Percentiles rank a stretch among this genome's conserved stretches.
These are phyloP conservation scores for Microcos paniculata DNA, from an alignment of 345 rosid species.

Conservation along the genomic window DNA sequence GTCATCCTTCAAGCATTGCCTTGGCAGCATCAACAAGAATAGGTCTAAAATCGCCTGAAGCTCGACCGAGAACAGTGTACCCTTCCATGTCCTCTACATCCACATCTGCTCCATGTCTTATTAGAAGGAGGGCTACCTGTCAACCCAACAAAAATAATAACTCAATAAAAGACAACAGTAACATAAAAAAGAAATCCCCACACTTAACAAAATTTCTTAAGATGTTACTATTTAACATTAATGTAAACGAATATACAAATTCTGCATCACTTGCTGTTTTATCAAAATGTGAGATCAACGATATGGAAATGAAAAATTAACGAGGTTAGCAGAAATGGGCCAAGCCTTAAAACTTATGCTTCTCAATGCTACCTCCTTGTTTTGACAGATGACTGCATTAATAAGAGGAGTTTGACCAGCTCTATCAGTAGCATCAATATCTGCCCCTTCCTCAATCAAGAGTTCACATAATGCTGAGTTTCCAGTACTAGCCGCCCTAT, in stretches of 20 bases:
- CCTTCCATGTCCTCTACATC: conserved; percentile 93
- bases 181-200: neutral
- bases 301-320: neutral
- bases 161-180: too few relatives aligned
- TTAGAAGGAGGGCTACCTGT: conserved; percentile 76
- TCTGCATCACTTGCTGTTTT: neutral
- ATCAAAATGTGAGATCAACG: neutral
- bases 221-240: neutral
- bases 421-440: conserved; percentile 69
- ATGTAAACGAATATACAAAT: neutral
- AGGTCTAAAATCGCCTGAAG: conserved; percentile 60
- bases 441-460: conserved; percentile 90
- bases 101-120: conserved; percentile 90
- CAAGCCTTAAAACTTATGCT: neutral
- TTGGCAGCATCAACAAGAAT: conserved; percentile 66
- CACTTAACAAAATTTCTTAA: neutral
- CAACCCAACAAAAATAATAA: conserved; percentile 7
- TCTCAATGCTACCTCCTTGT: conserved; percentile 49
- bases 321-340: neutral
- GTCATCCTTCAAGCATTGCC: conserved; percentile 81
- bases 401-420: conserved; percentile 91
- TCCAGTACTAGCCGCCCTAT: conserved; percentile 87
- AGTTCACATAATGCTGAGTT: conserved; percentile 69
- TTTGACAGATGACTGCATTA: conserved; percentile 71
- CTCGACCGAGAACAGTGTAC: conserved; percentile 87